phyloP scores from a whole-genome alignment of 768 basidiomycete species.

The Exsudoporus frostii region DNA sequence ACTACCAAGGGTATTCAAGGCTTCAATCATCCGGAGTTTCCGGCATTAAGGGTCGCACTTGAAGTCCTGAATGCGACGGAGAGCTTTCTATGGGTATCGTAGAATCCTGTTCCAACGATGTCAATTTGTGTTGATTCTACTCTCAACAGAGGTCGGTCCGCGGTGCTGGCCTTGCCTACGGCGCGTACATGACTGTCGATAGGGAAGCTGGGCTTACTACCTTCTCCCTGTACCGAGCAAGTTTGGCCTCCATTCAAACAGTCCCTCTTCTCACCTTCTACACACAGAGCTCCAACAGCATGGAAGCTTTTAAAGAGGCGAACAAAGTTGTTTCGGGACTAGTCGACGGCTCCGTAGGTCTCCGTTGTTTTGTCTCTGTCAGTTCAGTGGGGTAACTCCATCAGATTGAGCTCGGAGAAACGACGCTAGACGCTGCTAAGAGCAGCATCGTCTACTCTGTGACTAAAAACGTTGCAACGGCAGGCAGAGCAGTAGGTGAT shows the following conservation, averaged over 20 bases:
- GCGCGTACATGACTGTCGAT: conserved; percentile 74
- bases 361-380: not conserved
- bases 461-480: conserved; percentile 77
- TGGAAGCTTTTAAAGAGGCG: conserved; percentile 79
- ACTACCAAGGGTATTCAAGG: conserved; percentile 76
- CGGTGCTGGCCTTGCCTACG: conserved; percentile 92
- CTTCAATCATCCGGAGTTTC: conserved; percentile 78
- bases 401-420: conserved; percentile 77
- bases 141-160: conserved; percentile 75
- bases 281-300: conserved; percentile 73
- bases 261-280: conserved; percentile 1
- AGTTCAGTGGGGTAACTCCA: not conserved
- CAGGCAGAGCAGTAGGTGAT: conserved; percentile 74
- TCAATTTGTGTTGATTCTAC: conserved; percentile 5
- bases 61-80: conserved; percentile 92
- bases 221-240: conserved; percentile 77
- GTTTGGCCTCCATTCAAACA: conserved; percentile 20
- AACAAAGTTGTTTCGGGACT: conserved; percentile 74
- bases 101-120: not conserved
- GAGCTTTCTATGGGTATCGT: conserved; percentile 85
- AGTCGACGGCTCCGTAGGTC: conserved; percentile 74
- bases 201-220: conserved; percentile 73
- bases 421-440: conserved; percentile 86
- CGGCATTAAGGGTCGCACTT: conserved; percentile 79
- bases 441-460: conserved; percentile 86